A percentile compares a stretch with the other conserved stretches of the same genome.
These are phyloP conservation scores for Keithomyces neogunnii DNA, from an alignment of 2,329 filamentous ascomycete species.

Conservation along the genomic window DNA sequence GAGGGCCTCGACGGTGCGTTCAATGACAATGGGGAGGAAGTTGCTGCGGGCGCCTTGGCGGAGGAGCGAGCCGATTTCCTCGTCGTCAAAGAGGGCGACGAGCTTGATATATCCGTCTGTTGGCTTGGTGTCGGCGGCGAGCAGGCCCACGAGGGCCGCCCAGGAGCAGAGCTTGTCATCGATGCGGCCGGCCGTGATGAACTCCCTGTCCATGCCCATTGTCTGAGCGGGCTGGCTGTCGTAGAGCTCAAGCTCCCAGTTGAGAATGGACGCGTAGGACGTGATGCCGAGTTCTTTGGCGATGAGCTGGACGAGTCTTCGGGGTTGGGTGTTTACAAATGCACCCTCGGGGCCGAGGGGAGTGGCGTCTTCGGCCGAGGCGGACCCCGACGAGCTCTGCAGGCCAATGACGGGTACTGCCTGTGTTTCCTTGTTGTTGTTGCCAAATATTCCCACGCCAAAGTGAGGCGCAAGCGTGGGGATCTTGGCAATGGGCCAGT, in stretches of 20 bases:
- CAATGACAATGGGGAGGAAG: constrained; percentile 73
- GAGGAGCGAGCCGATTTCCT: constrained; percentile 87
- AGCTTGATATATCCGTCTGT: constrained; percentile 71
- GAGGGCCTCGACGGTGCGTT: constrained; percentile 67
- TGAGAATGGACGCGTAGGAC: constrained; percentile 68
- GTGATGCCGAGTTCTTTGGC: constrained; percentile 64
- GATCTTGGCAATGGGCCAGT: constrained; percentile 89
- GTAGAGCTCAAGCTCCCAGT: constrained; percentile 96
- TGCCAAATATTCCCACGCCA: constrained; percentile 61
- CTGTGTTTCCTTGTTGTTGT: constrained; percentile 79
- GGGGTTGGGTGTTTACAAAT: constrained; percentile 78
- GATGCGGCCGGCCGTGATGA: constrained; percentile 91
- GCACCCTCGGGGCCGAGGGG: constrained; percentile 55
- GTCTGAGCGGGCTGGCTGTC: constrained; percentile 79
- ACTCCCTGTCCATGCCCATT: constrained; percentile 79
- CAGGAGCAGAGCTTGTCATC: constrained; percentile 98
- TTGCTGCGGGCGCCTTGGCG: constrained; percentile 86
- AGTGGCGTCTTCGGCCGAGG: constrained; percentile 17
- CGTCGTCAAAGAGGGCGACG: constrained; percentile 91
- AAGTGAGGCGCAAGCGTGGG: constrained; percentile 93
- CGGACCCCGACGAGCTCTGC: constrained; percentile 53
- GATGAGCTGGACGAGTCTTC: constrained; percentile 76
- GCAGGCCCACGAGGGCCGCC: constrained; percentile 76
- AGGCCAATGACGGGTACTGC: constrained; percentile 91
- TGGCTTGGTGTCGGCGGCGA: constrained; percentile 50